Evolutionary conservation across 176 grass and related monocot genomes (phyloP), one percentile per base, ranked within the genome.

Genomic region (Eragrostis curvula): DNA sequence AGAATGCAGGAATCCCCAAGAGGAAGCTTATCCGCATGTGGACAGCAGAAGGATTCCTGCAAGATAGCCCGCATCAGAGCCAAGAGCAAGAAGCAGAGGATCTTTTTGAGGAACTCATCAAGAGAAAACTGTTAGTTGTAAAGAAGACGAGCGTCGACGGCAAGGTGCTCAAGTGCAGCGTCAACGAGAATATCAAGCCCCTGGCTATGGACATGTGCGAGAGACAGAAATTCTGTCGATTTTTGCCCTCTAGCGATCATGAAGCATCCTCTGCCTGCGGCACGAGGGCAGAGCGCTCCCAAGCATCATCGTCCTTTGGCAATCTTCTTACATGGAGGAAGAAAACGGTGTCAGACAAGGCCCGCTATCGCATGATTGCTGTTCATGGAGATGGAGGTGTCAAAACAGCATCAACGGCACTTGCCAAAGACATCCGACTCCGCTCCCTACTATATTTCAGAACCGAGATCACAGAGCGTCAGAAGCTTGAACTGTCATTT

Each of bases 21-120:
- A 43, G 39, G 20, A 76, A 45, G 73, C 73, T 76, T 76, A 16
- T 5, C 12, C 53, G 73, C 2, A 21, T 76, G n/a, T 76, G 73
- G 73, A 45, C 41, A 20, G 53, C 55, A 60, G 73, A 76, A 76
- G 73, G 73, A 0, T 61, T 43, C 13, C 9, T 60, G 13, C 55
- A 76, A 9, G 73, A 76, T 27, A 45, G 73, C 21, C 21, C 20
- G 2, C 32, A 5, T 21, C 52, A 75, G 3, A 75, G 53, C 39
- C 55, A 76, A 45, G 73, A 76, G 55, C 55, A 45, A 8, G 39
- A 76, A 60, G 73, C 73, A 10, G 39, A 60, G 20, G 3, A 6
- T 5, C 21, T 23, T 17, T 39, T 76, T 27, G 0, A 76, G 0
- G 3, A 24, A 2, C 73, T 76, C 21, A 77, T 77, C 14, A 1